Evolutionary conservation across 2,329 filamentous ascomycete genomes (phyloP).

Genomic region (Fusarium buxicola): DNA sequence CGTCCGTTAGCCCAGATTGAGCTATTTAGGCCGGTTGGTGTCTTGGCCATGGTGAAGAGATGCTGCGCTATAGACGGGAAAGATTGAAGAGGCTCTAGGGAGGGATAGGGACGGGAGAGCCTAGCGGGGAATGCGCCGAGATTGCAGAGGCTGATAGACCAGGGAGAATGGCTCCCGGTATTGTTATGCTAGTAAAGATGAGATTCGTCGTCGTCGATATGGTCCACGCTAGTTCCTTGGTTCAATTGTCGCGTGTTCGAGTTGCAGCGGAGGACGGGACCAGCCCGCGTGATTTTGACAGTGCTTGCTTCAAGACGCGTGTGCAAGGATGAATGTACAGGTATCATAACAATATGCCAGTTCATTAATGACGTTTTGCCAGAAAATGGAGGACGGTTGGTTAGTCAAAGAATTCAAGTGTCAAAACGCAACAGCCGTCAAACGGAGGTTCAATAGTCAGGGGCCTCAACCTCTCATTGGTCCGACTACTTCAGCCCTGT

Average conservation of each 20-base stretch:
- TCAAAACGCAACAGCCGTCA: background rate
- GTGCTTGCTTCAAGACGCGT: background rate
- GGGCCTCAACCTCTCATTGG: background rate
- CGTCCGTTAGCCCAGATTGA: conserved; percentile 45
- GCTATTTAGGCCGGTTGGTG: conserved; percentile 29
- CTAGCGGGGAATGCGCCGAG: no score
- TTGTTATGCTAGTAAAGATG: background rate
- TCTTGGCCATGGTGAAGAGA: conserved; percentile 28
- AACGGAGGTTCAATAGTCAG: background rate
- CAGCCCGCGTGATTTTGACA: background rate
- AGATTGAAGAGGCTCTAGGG: background rate
- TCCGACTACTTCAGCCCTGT: background rate
- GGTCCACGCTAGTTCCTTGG: background rate
- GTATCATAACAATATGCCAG: no score
- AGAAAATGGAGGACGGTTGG: background rate
- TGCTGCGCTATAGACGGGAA: no score
- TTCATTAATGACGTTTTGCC: background rate
- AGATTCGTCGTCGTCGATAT: background rate
- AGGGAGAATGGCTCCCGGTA: background rate
- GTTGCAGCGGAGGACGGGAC: background rate
- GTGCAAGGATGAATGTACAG: background rate
- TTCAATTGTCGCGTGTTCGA: background rate
- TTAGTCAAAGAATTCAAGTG: background rate
- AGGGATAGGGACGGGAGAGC: background rate
- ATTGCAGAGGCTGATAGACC: background rate